A percentile compares a stretch with the other conserved stretches of the same genome.
Evolutionary conservation across 495 filamentous ascomycete species (phyloP).

Genomic region (Bombardia bombarda): DNA sequence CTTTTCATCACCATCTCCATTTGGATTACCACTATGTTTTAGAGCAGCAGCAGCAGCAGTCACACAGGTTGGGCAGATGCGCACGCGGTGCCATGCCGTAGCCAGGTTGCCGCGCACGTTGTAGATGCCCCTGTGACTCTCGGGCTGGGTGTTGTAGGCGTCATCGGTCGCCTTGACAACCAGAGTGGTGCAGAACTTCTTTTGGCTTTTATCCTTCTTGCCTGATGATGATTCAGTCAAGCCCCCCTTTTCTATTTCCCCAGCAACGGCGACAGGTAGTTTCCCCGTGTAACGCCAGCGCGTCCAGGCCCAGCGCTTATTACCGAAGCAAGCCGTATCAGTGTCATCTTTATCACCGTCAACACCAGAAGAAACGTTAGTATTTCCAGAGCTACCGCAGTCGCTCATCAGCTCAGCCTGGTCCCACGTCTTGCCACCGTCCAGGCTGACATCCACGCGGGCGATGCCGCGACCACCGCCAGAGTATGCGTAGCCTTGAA

Average conservation of each 20-base stretch:
- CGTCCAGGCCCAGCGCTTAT: constrained; percentile 48
- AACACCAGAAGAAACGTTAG: neutral
- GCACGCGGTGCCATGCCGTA: constrained; percentile 46
- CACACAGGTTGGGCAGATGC: constrained; percentile 21
- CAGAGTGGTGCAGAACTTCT: constrained; percentile 29
- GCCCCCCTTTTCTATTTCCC: neutral
- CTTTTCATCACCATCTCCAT: constrained; percentile 6
- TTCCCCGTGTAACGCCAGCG: constrained; percentile 38
- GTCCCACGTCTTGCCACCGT: constrained; percentile 47
- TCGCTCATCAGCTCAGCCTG: constrained; percentile 42
- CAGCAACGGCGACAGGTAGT: neutral
- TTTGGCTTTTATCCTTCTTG: constrained; percentile 3
- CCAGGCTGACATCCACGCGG: constrained; percentile 48
- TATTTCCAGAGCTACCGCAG: no score
- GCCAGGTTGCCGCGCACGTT: constrained; percentile 49
- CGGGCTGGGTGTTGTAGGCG: constrained; percentile 49
- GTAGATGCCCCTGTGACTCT: constrained; percentile 41
- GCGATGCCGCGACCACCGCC: constrained; percentile 48
- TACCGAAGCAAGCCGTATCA: constrained; percentile 18
- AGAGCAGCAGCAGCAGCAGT: neutral
- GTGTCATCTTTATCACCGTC: constrained; percentile 1
- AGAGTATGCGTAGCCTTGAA: constrained; percentile 52
- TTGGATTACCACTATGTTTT: no score
- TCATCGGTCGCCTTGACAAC: constrained; percentile 53
- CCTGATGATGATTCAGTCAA: neutral